Evolutionary conservation across 2,329 filamentous ascomycete species (phyloP), one percentile per base, ranked within the genome.

Genomic region (Botrytis aclada): DNA sequence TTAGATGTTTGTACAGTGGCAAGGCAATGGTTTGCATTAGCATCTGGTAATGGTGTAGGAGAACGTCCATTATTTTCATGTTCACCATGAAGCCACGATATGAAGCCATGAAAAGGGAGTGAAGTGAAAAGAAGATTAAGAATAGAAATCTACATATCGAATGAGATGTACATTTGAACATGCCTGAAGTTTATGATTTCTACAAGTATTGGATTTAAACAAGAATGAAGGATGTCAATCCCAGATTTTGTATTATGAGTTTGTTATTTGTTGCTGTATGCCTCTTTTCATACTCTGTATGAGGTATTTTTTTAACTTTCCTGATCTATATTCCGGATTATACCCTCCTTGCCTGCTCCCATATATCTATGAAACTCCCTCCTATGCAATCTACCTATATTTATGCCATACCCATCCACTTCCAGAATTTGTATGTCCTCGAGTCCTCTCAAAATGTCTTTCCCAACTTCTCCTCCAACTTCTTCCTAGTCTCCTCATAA

Each of bases 401-500:
- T 45, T 25, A 54, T 47, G 71, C 32, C 65, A 67, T 41, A 29
- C 9, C 58, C 39, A 45, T 39, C 56, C 58, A n/a, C 45, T 63
- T 14, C 25, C 32, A 32, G 34, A 22, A 56, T 56, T 22, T 25
- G 12, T 10, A 16, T 56, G 1, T 37, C 43, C 39, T n/a, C 43
- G 7, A 14, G 47, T 20, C 60, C 8, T 60, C 75, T 77, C 80
- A 85, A 67, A 86, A 82, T 41, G 81, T 79, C 72, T 83, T 80
- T 54, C 87, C 86, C 63, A 91, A 81, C 73, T 83, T 84, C 78
- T 84, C 82, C 64, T 80, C 81, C 65, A 91, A 82, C 79, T 84
- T 83, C 79, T 83, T 82, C 80, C 84, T 82, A 1, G 88, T 90
- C 70, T 83, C 84, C 76, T 81, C 80, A 79, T 87, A 89, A 66